Conservation (phyloP, 1,284 basidiomycete species). For the Irpex sp. region DNA sequence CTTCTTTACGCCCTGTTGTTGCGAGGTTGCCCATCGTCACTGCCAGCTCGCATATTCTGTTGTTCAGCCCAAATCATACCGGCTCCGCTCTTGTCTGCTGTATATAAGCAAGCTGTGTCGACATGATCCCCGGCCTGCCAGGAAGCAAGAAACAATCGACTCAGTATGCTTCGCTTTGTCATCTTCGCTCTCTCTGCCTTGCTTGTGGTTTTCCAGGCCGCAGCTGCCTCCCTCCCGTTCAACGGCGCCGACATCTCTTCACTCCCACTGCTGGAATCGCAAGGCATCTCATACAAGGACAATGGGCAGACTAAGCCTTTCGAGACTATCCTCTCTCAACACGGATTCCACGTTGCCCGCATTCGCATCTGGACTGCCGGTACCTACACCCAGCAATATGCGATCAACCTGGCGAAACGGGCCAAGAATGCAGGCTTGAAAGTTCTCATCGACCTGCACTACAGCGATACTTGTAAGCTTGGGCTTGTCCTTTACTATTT, state of each 20-base stretch:
- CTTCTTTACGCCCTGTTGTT: neutral
- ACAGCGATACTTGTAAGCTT: slow-evolving; percentile 56
- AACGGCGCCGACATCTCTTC: slow-evolving; percentile 62
- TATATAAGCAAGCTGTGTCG: neutral
- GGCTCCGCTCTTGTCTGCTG: neutral
- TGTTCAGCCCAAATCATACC: neutral
- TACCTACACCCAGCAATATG: slow-evolving; percentile 52
- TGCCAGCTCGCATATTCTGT: neutral
- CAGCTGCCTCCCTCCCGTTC: slow-evolving; percentile 33
- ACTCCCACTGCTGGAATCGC: slow-evolving; percentile 48
- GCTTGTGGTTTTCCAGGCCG: neutral
- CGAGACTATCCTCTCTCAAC: slow-evolving; percentile 50
- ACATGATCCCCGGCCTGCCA: neutral
- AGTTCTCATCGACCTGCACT: slow-evolving; percentile 58
- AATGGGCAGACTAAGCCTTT: slow-evolving; percentile 37
- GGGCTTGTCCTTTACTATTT: neutral
- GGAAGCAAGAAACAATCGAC: neutral
- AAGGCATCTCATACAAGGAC: slow-evolving; percentile 48
- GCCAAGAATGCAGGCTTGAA: slow-evolving; percentile 54
- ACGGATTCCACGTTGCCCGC: slow-evolving; percentile 55
- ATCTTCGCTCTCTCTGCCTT: neutral
- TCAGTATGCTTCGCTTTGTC: neutral
- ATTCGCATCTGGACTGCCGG: slow-evolving; percentile 62
- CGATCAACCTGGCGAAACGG: slow-evolving; percentile 51
- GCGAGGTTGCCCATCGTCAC: neutral